Conservation (phyloP, 768 basidiomycete genomes). For the Leucocoprinus sp. region DNA sequence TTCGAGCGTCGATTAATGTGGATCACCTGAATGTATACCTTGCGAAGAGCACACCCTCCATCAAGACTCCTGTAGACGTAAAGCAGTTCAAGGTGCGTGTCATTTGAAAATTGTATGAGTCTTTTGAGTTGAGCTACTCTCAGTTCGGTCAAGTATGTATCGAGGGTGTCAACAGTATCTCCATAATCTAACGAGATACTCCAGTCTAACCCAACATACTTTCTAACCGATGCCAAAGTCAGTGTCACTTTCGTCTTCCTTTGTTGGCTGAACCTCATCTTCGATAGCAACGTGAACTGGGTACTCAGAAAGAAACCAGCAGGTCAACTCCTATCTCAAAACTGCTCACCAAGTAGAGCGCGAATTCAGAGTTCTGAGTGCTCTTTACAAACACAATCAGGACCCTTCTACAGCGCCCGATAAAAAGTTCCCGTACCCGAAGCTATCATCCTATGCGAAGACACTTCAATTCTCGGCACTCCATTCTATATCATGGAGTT, state of each 20-base stretch:
- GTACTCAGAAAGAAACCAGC: slow-evolving; percentile 93
- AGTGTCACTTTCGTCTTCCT: slow-evolving; percentile 22
- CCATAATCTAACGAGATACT: slow-evolving; percentile 2
- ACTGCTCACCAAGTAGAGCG: slow-evolving; percentile 96
- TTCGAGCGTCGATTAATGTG: slow-evolving; percentile 64
- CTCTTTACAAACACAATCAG: slow-evolving; percentile 70
- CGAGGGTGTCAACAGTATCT: not conserved
- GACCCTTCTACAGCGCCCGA: slow-evolving; percentile 39
- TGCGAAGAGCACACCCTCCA: slow-evolving; percentile 38
- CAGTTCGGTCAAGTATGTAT: slow-evolving; percentile 78
- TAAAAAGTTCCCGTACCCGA: slow-evolving; percentile 74
- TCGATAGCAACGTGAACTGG: slow-evolving; percentile 45
- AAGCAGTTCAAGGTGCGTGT: slow-evolving; percentile 88
- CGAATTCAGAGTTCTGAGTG: slow-evolving; percentile 75
- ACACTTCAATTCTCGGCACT: slow-evolving; percentile 70
- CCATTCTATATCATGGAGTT: slow-evolving; percentile 98
- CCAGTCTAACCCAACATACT: slow-evolving; percentile 95
- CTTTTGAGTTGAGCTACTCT: slow-evolving; percentile 3
- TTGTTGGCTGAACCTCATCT: not conserved
- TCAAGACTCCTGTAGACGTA: slow-evolving; percentile 61
- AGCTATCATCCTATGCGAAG: slow-evolving; percentile 78
- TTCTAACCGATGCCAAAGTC: slow-evolving; percentile 72
- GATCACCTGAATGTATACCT: slow-evolving; percentile 62
- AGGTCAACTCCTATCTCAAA: slow-evolving; percentile 73
- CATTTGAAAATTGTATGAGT: not conserved